Base-by-base conservation (phyloP, 1,284 basidiomycete genomes). In the Rhizoctonia solani region DNA sequence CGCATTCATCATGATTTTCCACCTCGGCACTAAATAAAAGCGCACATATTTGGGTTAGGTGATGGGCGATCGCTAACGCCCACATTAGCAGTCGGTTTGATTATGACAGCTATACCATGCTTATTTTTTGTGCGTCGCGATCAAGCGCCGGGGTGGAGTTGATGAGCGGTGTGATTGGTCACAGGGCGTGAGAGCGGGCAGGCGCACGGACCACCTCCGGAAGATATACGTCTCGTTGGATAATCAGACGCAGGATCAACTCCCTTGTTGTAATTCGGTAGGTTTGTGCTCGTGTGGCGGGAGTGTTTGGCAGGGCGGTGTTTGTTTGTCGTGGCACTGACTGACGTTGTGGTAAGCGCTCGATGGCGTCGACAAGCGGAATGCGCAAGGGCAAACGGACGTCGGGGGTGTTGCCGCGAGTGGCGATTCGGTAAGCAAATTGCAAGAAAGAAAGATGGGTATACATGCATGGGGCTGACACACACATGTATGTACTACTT, bases 321-420 rank as follows among this genome's bases (percentile, higher is more conserved):
- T 59, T 59, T 59, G 56, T 42, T 39, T 8, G 37, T 16, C 39
- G 32, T 42, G 56, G 37, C 37, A 39, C 37, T 59, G 56, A 37
- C 56, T 49, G 56, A 59, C 44, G 11, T 19, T 9, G 6, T 46
- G 5, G n/a, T 58, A 58, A 58, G 54, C 54, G 54, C 54, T 37
- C 54, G 16, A 58, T 58, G 54, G 41, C 54, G 39, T 39, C 41
- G 54, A 58, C 54, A 39, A 39, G 9, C 37, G 37, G 8, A 42
- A 59, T 59, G 56, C 56, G 56, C 56, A 59, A 59, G 56, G 56
- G 56, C 56, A 59, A 59, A 32, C 56, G 56, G 9, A 59, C 54
- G 23, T 21, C 56, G 9, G 34, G 19, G 56, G 56, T 19, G 19
- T 30, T 59, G 19, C 44, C 56, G 5, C 5, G 8, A 27, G 30